Base-by-base conservation (phyloP, 257 asterid species). In the Solanum corneliomulleri region DNA sequence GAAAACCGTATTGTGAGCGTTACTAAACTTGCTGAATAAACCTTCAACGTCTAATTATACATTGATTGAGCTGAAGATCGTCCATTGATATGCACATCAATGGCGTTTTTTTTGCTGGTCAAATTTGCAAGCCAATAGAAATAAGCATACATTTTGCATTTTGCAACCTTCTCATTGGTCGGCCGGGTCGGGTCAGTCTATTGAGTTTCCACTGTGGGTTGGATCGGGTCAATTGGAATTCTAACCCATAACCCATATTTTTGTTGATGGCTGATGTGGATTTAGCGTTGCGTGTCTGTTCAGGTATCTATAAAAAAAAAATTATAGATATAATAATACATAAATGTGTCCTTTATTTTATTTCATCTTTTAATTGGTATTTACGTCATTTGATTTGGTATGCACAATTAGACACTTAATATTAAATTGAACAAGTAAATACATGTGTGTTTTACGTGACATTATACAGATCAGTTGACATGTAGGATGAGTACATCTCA, bases 371-470 rank as follows among this genome's bases (percentile, higher is more conserved):
- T 2, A 11, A 44, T 13, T 23, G 3, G 7, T 60, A 60, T 18
- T 18, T 1, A 18, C 18, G 11, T 56, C 0, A 56, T 56, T 56
- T 56, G 2, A 56, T 56, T 18, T 18, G 4, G 1, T 18, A 2
- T 6, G n/a, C n/a, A 56, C 11, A 1, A 60, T 7, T 60, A 60
- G 69, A 58, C 25, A 8, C 5, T 20, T 58, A 0, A 20, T 21
- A 60, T 60, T 13, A 60, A 60, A 60, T 60, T 60, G 29, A 23
- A 60, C 69, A 60, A 60, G 29, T 60, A 23, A 9, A 23, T 0
- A 4, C 0, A 11, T 0, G 4, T 23, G 31, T 0, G 0, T 11
- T 62, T 2, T 62, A 62, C 4, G 1, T n/a, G 4, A 3, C 9
- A 62, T 62, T 4, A 11, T 62, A 62, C 33, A 62, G 0, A 62